Evolutionary conservation across 1,284 basidiomycete species (phyloP).

Genomic region (Golubevia sp.): DNA sequence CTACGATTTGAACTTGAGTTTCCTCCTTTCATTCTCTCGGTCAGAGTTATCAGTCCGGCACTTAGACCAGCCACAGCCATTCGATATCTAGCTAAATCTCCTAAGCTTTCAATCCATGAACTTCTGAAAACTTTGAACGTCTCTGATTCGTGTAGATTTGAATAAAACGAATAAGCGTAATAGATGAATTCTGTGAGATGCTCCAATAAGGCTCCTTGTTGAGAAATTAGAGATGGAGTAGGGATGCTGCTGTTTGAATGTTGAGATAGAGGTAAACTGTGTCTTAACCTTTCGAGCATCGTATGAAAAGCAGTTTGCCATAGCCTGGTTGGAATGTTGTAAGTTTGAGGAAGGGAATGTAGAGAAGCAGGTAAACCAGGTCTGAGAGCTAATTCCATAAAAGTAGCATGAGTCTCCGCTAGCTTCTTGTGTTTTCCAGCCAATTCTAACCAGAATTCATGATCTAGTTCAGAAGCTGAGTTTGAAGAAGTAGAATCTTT

Average conservation of each 20-base stretch:
- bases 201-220: conserved; percentile 65
- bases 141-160: conserved; percentile 82
- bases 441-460: conserved; percentile 32
- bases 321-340: conserved; percentile 89
- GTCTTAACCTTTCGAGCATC: conserved; percentile 84
- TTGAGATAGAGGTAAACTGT: conserved; percentile 69
- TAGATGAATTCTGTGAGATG: conserved; percentile 89
- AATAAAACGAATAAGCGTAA: conserved; percentile 92
- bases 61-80: conserved; percentile 78
- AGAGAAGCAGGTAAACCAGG: conserved; percentile 84
- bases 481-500: not conserved
- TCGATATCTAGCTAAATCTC: conserved; percentile 89
- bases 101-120: conserved; percentile 93
- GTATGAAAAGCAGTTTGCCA: conserved; percentile 92
- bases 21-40: conserved; percentile 62
- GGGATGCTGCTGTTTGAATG: not conserved
- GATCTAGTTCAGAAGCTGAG: conserved; percentile 18
- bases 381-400: conserved; percentile 82
- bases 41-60: conserved; percentile 27
- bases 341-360: conserved; percentile 84
- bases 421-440: conserved; percentile 67
- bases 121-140: conserved; percentile 73
- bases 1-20: not conserved
- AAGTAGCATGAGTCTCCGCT: conserved; percentile 83
- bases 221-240: conserved; percentile 3